Percentiles rank a stretch among this genome's conserved stretches.
Evolutionary conservation across 352 stramenopile species (phyloP).

Genomic region (Phytophthora citricola): DNA sequence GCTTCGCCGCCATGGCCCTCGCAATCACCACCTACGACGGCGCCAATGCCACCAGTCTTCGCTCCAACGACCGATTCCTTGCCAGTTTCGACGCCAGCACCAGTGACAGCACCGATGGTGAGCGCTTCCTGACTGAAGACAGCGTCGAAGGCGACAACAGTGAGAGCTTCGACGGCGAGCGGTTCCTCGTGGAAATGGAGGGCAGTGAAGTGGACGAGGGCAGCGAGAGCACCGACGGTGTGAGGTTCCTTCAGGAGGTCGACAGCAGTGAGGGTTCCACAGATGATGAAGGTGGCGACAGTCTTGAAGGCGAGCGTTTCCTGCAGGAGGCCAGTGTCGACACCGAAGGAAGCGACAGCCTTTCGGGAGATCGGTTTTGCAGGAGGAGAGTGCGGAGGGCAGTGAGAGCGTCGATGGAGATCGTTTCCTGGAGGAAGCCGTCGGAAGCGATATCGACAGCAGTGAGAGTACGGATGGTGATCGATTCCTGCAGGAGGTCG

Average conservation of each 20-base stretch:
- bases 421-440: background rate
- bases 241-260: background rate
- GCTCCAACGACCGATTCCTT: constrained; percentile 3
- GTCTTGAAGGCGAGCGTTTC: background rate
- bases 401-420: background rate
- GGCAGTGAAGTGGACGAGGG: constrained; percentile 2
- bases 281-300: background rate
- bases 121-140: constrained; percentile 23
- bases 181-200: constrained; percentile 15
- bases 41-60: constrained; percentile 21
- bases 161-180: constrained; percentile 14
- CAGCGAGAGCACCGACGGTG: constrained; percentile 3
- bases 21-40: constrained; percentile 16
- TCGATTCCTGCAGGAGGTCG: constrained; percentile 12
- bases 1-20: constrained; percentile 18
- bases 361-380: background rate
- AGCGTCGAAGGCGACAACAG: constrained; percentile 20
- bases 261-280: background rate
- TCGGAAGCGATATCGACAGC: background rate
- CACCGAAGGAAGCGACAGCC: background rate
- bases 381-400: background rate
- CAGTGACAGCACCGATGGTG: constrained; percentile 16
- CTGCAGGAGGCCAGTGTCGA: background rate
- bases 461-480: constrained; percentile 2
- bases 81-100: constrained; percentile 1